Base-by-base conservation (phyloP, 352 stramenopile genomes). In the Pythium aquatile region DNA sequence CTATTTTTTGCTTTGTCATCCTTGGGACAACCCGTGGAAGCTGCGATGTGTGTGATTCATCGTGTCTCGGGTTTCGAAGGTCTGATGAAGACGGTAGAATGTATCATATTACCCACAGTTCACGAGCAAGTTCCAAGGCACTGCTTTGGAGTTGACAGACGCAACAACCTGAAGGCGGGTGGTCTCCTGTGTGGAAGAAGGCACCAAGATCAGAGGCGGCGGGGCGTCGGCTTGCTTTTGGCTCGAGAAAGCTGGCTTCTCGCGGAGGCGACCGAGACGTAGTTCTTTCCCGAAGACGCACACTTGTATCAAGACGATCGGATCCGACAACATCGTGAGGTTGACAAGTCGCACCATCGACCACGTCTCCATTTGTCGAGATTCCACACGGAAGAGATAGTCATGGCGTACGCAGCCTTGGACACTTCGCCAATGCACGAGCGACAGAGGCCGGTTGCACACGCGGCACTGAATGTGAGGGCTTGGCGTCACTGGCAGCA, bases 291-390 rank as follows among this genome's bases (percentile, higher is more conserved):
- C 55, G 11, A 69, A 42, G 8, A 69, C 35, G 24, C 44, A 65
- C 1, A 69, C 4, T 5, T 35, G 20, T 4, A 66, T 3, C 8
- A 70, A 33, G 8, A 64, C 48, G 9, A 67, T 35, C 20, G 65
- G 65, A 29, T 71, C 65, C 10, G 65, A 58, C 3, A 71, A 20
- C 20, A 64, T 32, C 17, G 28, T 60, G 10, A 67, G 42, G 46
- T 71, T 71, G 35, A 52, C 3, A 8, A 71, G 59, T 16, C 65
- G 47, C 14, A 71, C 59, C 48, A 71, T 60, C 17, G 65, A 58
- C 65, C 58, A 67, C 37, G 58, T 33, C 20, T 73, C 53, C 8
- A n/a, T 35, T 33, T 54, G 39, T 4, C 70, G 61, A 8, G 58
- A 35, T 2, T 63, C 59, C 8, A 76, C 37, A 47, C 47, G 46